A percentile compares a stretch with the other conserved stretches of the same genome.
These are phyloP conservation scores for Galerina marginata DNA, from an alignment of 768 basidiomycete genomes.

Conservation along the genomic window DNA sequence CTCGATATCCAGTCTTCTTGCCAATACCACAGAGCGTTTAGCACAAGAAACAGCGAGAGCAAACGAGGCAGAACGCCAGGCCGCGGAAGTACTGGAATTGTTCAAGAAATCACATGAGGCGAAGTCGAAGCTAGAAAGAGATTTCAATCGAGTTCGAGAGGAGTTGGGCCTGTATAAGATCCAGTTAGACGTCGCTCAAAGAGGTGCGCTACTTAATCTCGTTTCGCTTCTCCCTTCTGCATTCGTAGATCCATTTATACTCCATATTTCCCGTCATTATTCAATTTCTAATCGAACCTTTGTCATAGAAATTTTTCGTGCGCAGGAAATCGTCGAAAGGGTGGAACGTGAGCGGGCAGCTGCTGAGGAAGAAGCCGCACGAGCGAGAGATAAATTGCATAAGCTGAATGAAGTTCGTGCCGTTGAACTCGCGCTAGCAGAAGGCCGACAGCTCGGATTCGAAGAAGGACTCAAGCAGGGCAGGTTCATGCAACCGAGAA, in stretches of 20 bases:
- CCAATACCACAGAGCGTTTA: constrained; percentile 30
- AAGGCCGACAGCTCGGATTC: constrained; percentile 58
- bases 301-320: constrained; percentile 52
- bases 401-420: constrained; percentile 51
- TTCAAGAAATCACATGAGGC: constrained; percentile 38
- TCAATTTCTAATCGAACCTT: neutral
- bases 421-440: constrained; percentile 55
- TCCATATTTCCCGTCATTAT: neutral
- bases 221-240: no score
- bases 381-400: constrained; percentile 50
- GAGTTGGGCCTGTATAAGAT: constrained; percentile 63
- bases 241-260: no score
- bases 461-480: constrained; percentile 49
- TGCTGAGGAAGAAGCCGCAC: constrained; percentile 52
- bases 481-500: constrained; percentile 17
- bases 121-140: constrained; percentile 33
- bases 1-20: constrained; percentile 25
- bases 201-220: constrained; percentile 32
- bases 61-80: constrained; percentile 41
- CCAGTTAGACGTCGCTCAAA: constrained; percentile 63
- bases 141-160: constrained; percentile 40
- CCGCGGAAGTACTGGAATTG: constrained; percentile 35
- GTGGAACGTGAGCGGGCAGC: constrained; percentile 53
- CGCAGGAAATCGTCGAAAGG: constrained; percentile 55
- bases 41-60: constrained; percentile 43